Base-by-base conservation (phyloP, 2,329 filamentous ascomycete genomes). In the Paraphaeosphaeria sporulosa region DNA sequence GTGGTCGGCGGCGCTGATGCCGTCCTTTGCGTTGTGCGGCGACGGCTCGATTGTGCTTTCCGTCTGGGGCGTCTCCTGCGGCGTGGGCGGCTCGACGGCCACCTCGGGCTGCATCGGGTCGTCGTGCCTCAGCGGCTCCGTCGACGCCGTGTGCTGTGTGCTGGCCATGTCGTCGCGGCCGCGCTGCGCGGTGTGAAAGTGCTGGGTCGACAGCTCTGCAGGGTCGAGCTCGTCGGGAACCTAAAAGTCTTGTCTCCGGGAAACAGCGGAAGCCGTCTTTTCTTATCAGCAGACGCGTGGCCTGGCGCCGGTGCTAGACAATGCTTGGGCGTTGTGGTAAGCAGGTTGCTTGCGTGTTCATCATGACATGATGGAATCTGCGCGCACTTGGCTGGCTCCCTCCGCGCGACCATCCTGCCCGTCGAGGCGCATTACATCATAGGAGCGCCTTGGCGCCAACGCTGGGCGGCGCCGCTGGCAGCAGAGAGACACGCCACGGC, bases 41-140 rank as follows among this genome's bases (percentile, higher is more conserved):
- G 21, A 40, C 19, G 49, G n/a, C 9, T 51, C 49, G 49, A 52
- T 13, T 8, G 21, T 8, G 27, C 30, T 42, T 23, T 52, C 49
- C 12, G 15, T 40, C 25, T 40, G 49, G 3, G 49, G 49, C 23
- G 51, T 55, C 10, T 61, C 51, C 13, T 58, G 40, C 3, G 69
- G 64, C n/a, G 68, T 60, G 25, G 60, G 55, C 15, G 69, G 60
- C 56, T 54, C 38, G 17, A 54, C 38, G 23, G 51, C 36, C n/a
- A 54, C n/a, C 38, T 54, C 38, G 8, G 51, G 51, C 38, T 32
- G 51, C 23, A 23, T 15, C 49, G 32, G 19, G n/a, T 5, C 23
- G 36, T 53, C 36, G 36, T 43, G 50, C 9, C 72, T 61, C 59
- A 75, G 63, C 23, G 69, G 69, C 67, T 76, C 73, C 13, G 68